Evolutionary conservation across 2,329 filamentous ascomycete genomes (phyloP), one percentile per base, ranked within the genome.

Genomic region (Trichoderma citrinoviride): DNA sequence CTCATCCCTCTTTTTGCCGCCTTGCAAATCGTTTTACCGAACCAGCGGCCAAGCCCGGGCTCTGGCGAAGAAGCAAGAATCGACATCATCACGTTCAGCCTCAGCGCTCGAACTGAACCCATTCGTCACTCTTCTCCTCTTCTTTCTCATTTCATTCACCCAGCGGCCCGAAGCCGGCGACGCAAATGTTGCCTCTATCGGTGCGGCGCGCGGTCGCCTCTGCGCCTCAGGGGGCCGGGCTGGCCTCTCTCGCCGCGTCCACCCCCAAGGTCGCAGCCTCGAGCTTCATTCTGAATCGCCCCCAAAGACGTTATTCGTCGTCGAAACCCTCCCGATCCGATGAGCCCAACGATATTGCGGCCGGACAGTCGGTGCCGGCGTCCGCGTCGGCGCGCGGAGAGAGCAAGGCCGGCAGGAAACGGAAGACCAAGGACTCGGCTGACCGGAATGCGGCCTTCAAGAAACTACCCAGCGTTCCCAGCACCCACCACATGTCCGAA

Each of bases 381-480:
- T 79, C 83, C 27, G 74, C 79, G 63, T 76, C 81, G 19, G 72
- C 76, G 61, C 74, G 77, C 5, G 68, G 76, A 71, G 71, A 80
- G 69, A 75, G 78, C 76, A 81, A 81, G 74, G 68, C 78, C 23
- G 71, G 74, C 64, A 77, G 83, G 71, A 87, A 83, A 76, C 82
- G 83, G 73, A 88, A 86, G 78, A 76, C 77, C 67, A 88, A 86
- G 75, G 83, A 83, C 65, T 74, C 75, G 64, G 75, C 78, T 17
- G 77, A 77, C 17, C 74, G 73, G 64, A 79, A 82, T 66, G 79
- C 81, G 65, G 76, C 79, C 52, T 78, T 83, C 69, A 81, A 79
- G 58, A 86, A 86, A 70, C 81, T 92, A 65, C 90, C 90, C 44
- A 88, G 86, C 74, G 91, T 93, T 49, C 90, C 90, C 63, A 90